A percentile compares a stretch with the other conserved stretches of the same genome.
These are phyloP conservation scores for Brassica cretica DNA, from an alignment of 345 rosid genomes.

Conservation along the genomic window DNA sequence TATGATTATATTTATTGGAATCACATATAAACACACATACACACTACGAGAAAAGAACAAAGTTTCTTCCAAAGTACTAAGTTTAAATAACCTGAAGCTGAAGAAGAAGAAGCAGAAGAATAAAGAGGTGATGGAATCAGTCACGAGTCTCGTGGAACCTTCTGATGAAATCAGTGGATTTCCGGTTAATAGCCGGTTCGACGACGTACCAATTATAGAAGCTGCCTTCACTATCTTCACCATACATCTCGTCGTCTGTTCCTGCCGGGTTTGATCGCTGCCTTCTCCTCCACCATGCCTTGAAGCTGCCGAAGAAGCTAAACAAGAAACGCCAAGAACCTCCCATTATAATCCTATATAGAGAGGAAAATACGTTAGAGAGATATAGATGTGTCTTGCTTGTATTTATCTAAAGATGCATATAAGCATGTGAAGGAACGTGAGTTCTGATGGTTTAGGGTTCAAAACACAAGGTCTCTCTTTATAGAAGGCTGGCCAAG, in stretches of 20 bases:
- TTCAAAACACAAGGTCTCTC: slow-evolving; percentile 28
- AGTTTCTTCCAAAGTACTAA: slow-evolving; percentile 9
- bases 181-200: slow-evolving; percentile 44
- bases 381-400: slow-evolving; percentile 14
- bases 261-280: slow-evolving; percentile 31
- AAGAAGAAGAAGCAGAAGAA: neutral
- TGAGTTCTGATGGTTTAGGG: slow-evolving; percentile 41
- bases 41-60: slow-evolving; percentile 16
- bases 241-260: slow-evolving; percentile 31
- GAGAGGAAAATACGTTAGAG: neutral
- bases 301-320: slow-evolving; percentile 44
- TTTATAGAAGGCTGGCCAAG: slow-evolving; percentile 30
- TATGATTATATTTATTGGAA: slow-evolving; percentile 24
- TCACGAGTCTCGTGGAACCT: slow-evolving; percentile 44
- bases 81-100: slow-evolving; percentile 7
- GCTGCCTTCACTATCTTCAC: slow-evolving; percentile 31
- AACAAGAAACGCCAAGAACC: slow-evolving; percentile 43
- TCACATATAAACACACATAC: slow-evolving; percentile 3
- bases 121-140: slow-evolving; percentile 14
- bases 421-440: slow-evolving; percentile 31
- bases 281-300: slow-evolving; percentile 39
- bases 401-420: slow-evolving; percentile 19
- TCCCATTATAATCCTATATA: slow-evolving; percentile 23
- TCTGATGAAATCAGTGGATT: slow-evolving; percentile 44
- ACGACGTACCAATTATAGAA: slow-evolving; percentile 41